Conservation (phyloP, 257 asterid species). For the Voacanga thouarsii region DNA sequence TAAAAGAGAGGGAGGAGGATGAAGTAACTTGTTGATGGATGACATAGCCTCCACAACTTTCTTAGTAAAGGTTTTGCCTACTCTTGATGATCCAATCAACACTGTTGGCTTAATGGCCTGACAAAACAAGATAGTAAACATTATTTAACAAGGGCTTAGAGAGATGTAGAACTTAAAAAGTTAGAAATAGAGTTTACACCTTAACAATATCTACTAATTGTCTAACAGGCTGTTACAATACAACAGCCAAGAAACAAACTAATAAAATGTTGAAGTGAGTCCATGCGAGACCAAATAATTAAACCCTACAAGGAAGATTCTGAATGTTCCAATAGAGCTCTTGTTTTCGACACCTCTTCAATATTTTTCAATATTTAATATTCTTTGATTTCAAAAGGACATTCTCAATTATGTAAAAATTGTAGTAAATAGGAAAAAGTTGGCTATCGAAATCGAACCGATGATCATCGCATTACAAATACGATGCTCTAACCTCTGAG, state of each 20-base stretch:
- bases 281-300: conserved; percentile 68
- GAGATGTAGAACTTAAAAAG: background rate
- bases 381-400: too few species aligned
- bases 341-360: too few species aligned
- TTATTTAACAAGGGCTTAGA: background rate
- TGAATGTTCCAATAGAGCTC: background rate
- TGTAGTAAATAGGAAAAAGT: too few species aligned
- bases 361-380: too few species aligned
- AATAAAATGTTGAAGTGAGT: conserved; percentile 76
- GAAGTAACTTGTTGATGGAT: conserved; percentile 57
- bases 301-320: conserved; percentile 49
- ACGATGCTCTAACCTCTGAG: too few species aligned
- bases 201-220: conserved; percentile 71
- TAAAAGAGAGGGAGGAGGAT: background rate
- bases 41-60: conserved; percentile 81
- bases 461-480: too few species aligned
- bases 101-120: conserved; percentile 86
- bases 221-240: conserved; percentile 68
- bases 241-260: too few species aligned
- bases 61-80: conserved; percentile 82
- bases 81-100: conserved; percentile 93
- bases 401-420: too few species aligned
- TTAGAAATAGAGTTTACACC: conserved; percentile 34
- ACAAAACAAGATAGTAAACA: conserved; percentile 20
- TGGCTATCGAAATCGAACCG: too few species aligned